Base-by-base conservation (phyloP, 2,329 filamentous ascomycete species). In the Aspergillus fischeri region DNA sequence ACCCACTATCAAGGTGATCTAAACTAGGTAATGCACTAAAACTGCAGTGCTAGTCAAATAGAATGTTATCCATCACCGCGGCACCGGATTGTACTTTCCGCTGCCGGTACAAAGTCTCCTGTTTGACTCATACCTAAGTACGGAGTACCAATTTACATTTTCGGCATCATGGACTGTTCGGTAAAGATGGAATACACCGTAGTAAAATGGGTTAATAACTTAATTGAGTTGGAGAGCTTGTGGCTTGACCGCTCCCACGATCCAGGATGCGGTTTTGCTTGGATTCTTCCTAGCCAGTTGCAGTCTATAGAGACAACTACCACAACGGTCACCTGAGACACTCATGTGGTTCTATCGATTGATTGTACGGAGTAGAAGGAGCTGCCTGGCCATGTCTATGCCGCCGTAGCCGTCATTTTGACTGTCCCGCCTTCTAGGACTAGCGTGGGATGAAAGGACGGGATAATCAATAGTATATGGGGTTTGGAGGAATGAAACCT, bases 1-100 rank as follows among this genome's bases (percentile, higher is more conserved):
- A 4, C n/a, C 21, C 41, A 44, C 41, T 44, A 10, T 20, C 20
- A 20, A 21, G 10, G 21, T 17, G n/a, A 44, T 44, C 5, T 17
- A 17, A 35, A 35, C 14, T 35, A 35, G 32, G 29, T 14, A 14
- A 4, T 32, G 29, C 11, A 14, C 29, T 45, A 45, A 45, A 11
- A 21, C 17, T 44, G 41, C 11, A 44, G 20, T 21, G 21, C 20
- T 44, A 20, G n/a, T 45, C 10, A 4, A 11, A 11, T 10, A 53
- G 32, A 52, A 54, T 65, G 55, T 58, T 65, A 72, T 67, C 69
- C 70, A 68, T 71, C 70, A 65, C 65, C 70, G 71, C 70, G 71
- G 71, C 67, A 72, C 65, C 65, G 65, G 70, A 67, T 67, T 63
- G 57, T 63, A 61, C 62, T 59, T 71, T 71, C 71, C 70, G 70